Evolutionary conservation across 2,329 filamentous ascomycete species (phyloP).

Genomic region (Lasiodiplodia citricola): DNA sequence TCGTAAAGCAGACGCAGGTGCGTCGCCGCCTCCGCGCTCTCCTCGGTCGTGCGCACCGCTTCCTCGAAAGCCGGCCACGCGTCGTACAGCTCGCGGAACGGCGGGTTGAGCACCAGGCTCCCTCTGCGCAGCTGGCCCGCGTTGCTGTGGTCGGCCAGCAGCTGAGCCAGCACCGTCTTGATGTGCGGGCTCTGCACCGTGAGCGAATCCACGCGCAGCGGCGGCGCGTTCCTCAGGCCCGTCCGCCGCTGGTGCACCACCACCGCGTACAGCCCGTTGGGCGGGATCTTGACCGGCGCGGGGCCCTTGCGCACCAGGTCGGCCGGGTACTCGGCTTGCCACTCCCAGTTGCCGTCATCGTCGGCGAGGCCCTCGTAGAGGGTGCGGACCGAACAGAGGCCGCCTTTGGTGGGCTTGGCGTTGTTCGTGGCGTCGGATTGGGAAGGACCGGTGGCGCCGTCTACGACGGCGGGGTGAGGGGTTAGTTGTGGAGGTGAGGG

Average conservation of each 20-base stretch:
- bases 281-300: neutral
- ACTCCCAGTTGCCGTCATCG: neutral
- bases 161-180: neutral
- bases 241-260: neutral
- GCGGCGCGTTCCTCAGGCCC: neutral
- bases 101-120: neutral
- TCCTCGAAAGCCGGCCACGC: neutral
- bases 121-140: neutral
- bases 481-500: neutral
- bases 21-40: neutral
- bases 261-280: neutral
- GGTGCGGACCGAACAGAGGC: neutral
- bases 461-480: no score
- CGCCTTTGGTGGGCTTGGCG: neutral
- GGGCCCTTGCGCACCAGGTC: neutral
- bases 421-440: neutral
- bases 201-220: neutral
- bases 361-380: neutral
- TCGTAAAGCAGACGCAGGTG: neutral
- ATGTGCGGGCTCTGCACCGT: slow-evolving; percentile 15
- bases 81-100: neutral
- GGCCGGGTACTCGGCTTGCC: neutral
- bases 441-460: neutral
- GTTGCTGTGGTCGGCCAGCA: neutral
- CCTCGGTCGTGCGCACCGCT: neutral